Conservation (phyloP, 2,329 filamentous ascomycete species). For the Amylocarpus encephaloides region DNA sequence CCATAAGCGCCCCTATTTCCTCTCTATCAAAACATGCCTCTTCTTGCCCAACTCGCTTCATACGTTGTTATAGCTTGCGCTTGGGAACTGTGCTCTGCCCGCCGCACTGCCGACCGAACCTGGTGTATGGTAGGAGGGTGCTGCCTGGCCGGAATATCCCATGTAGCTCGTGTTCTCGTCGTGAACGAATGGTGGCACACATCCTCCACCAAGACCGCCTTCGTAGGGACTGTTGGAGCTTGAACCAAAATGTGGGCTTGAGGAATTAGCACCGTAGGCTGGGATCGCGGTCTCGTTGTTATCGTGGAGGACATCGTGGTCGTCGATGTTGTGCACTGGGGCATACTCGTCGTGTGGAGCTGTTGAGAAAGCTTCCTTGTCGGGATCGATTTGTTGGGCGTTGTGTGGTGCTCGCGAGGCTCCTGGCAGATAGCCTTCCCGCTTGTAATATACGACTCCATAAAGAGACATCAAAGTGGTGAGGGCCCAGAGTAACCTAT, state of each 20-base stretch:
- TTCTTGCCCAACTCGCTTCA: neutral
- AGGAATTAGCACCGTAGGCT: slow-evolving; percentile 6
- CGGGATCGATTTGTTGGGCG: slow-evolving; percentile 52
- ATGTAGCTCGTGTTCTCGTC: slow-evolving; percentile 36
- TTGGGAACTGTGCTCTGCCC: slow-evolving; percentile 43
- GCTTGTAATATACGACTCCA: slow-evolving; percentile 55
- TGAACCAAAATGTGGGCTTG: slow-evolving; percentile 5
- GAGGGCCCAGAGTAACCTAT: slow-evolving; percentile 49
- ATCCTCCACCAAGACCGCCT: slow-evolving; percentile 18
- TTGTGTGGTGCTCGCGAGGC: slow-evolving; percentile 27
- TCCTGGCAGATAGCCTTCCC: slow-evolving; percentile 55
- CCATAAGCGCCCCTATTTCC: slow-evolving; percentile 5
- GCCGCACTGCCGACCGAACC: slow-evolving; percentile 5
- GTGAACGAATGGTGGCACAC: slow-evolving; percentile 32
- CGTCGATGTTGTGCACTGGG: slow-evolving; percentile 45
- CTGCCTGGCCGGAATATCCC: slow-evolving; percentile 15
- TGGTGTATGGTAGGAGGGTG: no score
- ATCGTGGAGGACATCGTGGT: slow-evolving; percentile 18
- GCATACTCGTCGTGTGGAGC: slow-evolving; percentile 62
- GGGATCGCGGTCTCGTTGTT: slow-evolving; percentile 2
- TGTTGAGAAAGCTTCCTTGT: slow-evolving; percentile 64
- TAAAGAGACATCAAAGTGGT: slow-evolving; percentile 53
- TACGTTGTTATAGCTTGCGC: slow-evolving; percentile 42
- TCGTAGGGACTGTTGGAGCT: slow-evolving; percentile 12
- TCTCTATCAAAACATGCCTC: slow-evolving; percentile 7